phyloP scores from a whole-genome alignment of 176 grass and related monocot species.

The Oryza meridionalis region DNA sequence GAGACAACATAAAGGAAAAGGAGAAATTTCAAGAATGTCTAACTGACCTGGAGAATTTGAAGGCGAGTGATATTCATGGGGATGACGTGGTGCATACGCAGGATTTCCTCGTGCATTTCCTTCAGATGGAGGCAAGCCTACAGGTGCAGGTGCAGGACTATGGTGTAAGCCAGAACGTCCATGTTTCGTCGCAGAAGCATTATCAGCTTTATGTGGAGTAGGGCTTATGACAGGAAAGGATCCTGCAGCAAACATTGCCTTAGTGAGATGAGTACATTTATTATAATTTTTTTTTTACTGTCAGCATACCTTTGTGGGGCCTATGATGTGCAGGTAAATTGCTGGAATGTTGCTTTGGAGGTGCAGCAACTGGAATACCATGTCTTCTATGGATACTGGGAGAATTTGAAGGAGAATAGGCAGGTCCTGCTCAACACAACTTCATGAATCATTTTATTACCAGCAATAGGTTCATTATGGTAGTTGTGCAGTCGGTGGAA shows the following conservation, averaged over 20 bases:
- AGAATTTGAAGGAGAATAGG: slow-evolving; percentile 42
- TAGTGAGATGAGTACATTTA: slow-evolving; percentile 21
- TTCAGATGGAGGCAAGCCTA: slow-evolving; percentile 46
- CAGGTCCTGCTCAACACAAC: slow-evolving; percentile 48
- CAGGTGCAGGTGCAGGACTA: slow-evolving; percentile 58
- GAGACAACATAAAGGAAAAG: slow-evolving; percentile 28
- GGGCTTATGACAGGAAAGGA: slow-evolving; percentile 67
- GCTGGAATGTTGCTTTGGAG: slow-evolving; percentile 53
- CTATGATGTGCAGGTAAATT: slow-evolving; percentile 45
- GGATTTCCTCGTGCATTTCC: slow-evolving; percentile 48
- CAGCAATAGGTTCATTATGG: slow-evolving; percentile 23
- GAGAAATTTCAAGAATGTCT: slow-evolving; percentile 27
- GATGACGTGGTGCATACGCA: slow-evolving; percentile 55
- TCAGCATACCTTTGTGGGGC: slow-evolving; percentile 46
- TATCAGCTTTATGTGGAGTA: slow-evolving; percentile 52
- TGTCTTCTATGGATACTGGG: slow-evolving; percentile 47
- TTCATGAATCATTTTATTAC: slow-evolving; percentile 43
- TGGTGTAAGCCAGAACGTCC: slow-evolving; percentile 52
- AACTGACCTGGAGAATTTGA: slow-evolving; percentile 60
- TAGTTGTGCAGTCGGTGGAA: slow-evolving; percentile 11
- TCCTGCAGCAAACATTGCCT: slow-evolving; percentile 49
- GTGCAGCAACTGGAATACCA: slow-evolving; percentile 54
- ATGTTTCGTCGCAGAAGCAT: slow-evolving; percentile 47
- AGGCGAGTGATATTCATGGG: slow-evolving; percentile 37
- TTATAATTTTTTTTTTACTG: slow-evolving; percentile 21